Evolutionary conservation across 1,284 basidiomycete species (phyloP), one percentile per base, ranked within the genome.

Genomic region (Cryptococcus amylolentus): DNA sequence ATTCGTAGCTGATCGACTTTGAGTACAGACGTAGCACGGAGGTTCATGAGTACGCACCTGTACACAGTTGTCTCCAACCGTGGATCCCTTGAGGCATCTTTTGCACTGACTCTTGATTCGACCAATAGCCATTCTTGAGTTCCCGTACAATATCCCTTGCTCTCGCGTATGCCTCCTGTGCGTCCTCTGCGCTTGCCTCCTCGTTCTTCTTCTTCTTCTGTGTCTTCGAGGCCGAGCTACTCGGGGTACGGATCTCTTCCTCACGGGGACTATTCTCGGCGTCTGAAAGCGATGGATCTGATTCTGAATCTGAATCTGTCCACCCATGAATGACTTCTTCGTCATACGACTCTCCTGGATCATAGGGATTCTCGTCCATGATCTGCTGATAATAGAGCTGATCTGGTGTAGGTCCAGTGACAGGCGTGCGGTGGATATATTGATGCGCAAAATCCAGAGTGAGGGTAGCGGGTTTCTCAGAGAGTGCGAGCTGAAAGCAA

Each of bases 311-410:
- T 26, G 63, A 66, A 16, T 71, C 70, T 6, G 70, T 69, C 69
- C 70, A 72, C n/a, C 71, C 71, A 13, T 64, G 57, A 18, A 43
- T 56, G 18, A 69, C 64, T 55, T 75, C 73, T 49, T 72, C 70
- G 49, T 75, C 68, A 45, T 58, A 67, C 2, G 62, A 60, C 13
- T 62, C 51, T 18, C 64, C 66, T 61, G 56, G 51, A 54, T 57
- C 53, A 53, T 70, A 75, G 2, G 70, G 70, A 43, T 71, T 62
- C 13, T 52, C 57, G 3, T 58, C 37, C 71, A 75, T 75, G 52
- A 75, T 75, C 50, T 72, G 63, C 2, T 53, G 47, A 39, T 65
- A 75, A 14, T 73, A 57, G 7, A 67, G 28, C 46, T 67, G 55
- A 39, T 73, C 67, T 4, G 66, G 49, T 16, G 63, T 65, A 12